phyloP scores from a whole-genome alignment of 1,139 yeast genomes.

The Blastobotrys persicus region DNA sequence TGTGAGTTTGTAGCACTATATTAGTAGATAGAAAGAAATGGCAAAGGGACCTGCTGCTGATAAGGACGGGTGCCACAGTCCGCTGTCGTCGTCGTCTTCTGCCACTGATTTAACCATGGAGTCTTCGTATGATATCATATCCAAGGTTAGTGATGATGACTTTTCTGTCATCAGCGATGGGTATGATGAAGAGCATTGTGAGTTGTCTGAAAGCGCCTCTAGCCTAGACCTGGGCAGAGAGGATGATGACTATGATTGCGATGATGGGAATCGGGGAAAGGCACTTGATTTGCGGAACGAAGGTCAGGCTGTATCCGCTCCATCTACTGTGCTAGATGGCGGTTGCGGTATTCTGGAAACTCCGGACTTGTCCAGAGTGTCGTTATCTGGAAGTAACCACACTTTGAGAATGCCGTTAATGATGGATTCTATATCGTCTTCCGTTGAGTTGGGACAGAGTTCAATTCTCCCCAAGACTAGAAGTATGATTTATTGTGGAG shows the following conservation, averaged over 20 bases:
- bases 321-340: background rate
- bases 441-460: background rate
- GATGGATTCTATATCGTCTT: conserved; percentile 11
- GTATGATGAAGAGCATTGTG: conserved; percentile 4
- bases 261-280: too few relatives aligned
- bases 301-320: background rate
- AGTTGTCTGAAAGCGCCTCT: conserved; percentile 5
- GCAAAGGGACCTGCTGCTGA: conserved; percentile 7
- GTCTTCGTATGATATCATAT: conserved; percentile 19
- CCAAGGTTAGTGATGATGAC: conserved; percentile 22
- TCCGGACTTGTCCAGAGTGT: conserved; percentile 19
- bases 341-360: conserved; percentile 8
- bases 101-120: conserved; percentile 4
- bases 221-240: conserved; percentile 1
- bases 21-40: conserved; percentile 3
- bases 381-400: conserved; percentile 21
- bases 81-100: conserved; percentile 6
- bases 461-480: too few relatives aligned
- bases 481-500: background rate
- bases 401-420: conserved; percentile 22
- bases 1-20: background rate
- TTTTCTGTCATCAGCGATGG: conserved; percentile 8
- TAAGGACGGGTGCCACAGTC: conserved; percentile 5
- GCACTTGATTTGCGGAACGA: too few relatives aligned
- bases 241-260: conserved; percentile 3